Percentiles rank a stretch among this genome's conserved stretches.
These are phyloP conservation scores for Tuber umbilicatum DNA, from an alignment of 495 filamentous ascomycete species.

Conservation along the genomic window DNA sequence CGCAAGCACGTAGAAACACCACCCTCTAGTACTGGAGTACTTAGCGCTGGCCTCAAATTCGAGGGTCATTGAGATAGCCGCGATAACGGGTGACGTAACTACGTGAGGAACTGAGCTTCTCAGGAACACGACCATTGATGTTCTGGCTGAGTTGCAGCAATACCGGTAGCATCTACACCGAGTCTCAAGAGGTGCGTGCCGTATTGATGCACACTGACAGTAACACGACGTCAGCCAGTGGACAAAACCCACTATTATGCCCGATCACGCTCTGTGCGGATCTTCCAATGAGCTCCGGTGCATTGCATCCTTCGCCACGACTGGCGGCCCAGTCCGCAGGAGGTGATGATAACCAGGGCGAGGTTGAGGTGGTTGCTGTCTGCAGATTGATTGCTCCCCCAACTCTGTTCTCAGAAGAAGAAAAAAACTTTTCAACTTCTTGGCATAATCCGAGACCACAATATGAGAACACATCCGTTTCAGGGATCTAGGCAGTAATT, in stretches of 20 bases:
- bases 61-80: not conserved
- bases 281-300: not conserved
- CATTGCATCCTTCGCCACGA: not conserved
- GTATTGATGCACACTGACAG: not conserved
- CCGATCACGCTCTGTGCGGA: not conserved
- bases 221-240: not conserved
- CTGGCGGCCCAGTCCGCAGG: not conserved
- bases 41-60: not conserved
- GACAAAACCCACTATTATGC: not conserved
- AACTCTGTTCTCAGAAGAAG: not conserved
- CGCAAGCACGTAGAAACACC: not conserved
- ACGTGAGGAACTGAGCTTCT: not conserved
- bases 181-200: not conserved
- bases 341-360: not conserved
- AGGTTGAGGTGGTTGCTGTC: not conserved
- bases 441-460: not conserved
- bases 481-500: not conserved
- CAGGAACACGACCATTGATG: not conserved
- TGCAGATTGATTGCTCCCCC: not conserved
- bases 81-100: not conserved
- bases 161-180: not conserved
- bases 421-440: not conserved
- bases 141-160: not conserved
- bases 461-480: not conserved
- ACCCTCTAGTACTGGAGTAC: not conserved